Base-by-base conservation (phyloP, 1,284 basidiomycete genomes). In the Marasmius fiardii region DNA sequence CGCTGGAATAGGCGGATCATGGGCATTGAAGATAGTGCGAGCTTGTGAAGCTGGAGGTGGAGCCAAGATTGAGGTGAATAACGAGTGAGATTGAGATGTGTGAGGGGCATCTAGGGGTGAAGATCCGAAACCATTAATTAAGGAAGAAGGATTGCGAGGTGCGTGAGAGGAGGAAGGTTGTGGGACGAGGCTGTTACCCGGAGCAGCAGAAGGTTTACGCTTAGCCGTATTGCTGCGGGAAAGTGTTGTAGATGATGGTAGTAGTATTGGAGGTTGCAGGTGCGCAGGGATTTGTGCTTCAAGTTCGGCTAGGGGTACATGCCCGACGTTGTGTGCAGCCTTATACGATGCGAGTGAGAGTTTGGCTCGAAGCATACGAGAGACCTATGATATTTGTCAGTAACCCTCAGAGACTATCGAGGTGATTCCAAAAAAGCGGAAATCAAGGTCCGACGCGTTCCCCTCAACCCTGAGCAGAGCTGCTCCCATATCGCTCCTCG, bases 271-370 rank as follows among this genome's bases (percentile, higher is more conserved):
- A 18, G 39, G 16, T n/a, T 41, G 39, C n/a, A 41, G n/a, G 20
- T 41, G 39, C 1, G 39, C 63, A 56, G 71, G 71, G 31, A 73
- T 74, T 65, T 84, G 82, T 24, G 80, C 78, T 69, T 92, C 90
- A 45, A 90, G 79, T 61, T 89, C 86, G 61, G 78, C 78, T 33
- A 91, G 73, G 45, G 85, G 76, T 52, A 83, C 74, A 57, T 84
- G 81, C 8, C 83, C 73, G 52, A 89, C 71, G 65, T 90, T 88
- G 66, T 88, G 80, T 26, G 78, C 79, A 6, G 89, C 88, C 73
- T 92, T 92, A 79, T 85, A 91, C 2, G 85, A 85, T 33, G 90
- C 89, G 69, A 90, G 89, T 0, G 87, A 80, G 50, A 92, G 80
- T 59, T 88, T 84, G 62, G 88, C 79, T 60, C 90, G 83, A 53